These are phyloP conservation scores for Hysterium pulicare DNA, from an alignment of 2,329 filamentous ascomycete genomes.

Conservation along the genomic window DNA sequence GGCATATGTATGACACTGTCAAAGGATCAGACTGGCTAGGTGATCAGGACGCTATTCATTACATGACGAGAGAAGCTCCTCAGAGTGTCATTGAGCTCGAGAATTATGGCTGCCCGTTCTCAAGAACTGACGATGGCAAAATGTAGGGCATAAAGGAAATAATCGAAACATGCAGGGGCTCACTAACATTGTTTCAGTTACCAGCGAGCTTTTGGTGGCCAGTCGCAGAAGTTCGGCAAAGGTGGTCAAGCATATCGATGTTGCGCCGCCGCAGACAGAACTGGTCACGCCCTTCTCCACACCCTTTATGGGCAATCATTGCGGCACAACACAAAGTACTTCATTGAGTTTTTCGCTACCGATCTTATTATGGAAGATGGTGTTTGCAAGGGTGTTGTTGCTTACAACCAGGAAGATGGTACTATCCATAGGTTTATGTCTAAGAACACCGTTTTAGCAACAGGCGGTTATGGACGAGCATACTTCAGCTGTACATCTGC, in stretches of 20 bases:
- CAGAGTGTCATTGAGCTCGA: constrained; percentile 91
- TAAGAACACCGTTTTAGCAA: constrained; percentile 94
- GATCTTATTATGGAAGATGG: constrained; percentile 98
- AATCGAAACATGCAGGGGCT: background rate
- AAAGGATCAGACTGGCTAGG: constrained; percentile 97
- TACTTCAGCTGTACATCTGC: constrained; percentile 99
- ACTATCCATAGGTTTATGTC: constrained; percentile 95
- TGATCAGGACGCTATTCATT: constrained; percentile 96
- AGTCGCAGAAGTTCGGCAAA: constrained; percentile 92
- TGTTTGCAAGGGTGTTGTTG: constrained; percentile 92
- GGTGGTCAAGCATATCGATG: constrained; percentile 97
- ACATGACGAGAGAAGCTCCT: constrained; percentile 95
- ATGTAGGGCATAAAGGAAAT: constrained; percentile 61
- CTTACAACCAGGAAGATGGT: constrained; percentile 98
- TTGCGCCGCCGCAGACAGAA: constrained; percentile 93
- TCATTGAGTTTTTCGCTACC: constrained; percentile 98
- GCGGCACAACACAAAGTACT: constrained; percentile 98
- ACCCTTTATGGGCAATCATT: constrained; percentile 97
- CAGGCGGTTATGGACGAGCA: constrained; percentile 93
- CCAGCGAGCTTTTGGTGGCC: constrained; percentile 97
- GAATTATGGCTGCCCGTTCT: constrained; percentile 97
- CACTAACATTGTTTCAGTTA: constrained; percentile 57
- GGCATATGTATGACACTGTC: constrained; percentile 99
- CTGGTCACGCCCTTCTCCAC: constrained; percentile 94
- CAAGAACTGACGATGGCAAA: constrained; percentile 90